Evolutionary conservation across 2,329 filamentous ascomycete genomes (phyloP).

Genomic region (Aspergillus costaricaensis): DNA sequence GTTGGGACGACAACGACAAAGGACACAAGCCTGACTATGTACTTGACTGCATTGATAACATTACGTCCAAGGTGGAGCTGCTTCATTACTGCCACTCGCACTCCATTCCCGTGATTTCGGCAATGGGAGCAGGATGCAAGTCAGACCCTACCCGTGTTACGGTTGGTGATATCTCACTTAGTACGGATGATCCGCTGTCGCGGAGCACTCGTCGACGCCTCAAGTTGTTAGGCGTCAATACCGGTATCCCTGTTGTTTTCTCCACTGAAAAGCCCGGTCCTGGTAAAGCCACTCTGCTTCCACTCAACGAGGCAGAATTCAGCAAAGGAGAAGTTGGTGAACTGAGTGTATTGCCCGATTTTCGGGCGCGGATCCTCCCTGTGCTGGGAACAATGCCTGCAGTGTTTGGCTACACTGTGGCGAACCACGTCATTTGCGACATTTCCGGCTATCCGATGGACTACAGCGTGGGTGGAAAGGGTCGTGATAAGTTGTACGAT

Average conservation of each 20-base stretch:
- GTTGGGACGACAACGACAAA: constrained; percentile 46
- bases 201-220: constrained; percentile 78
- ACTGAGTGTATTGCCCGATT: constrained; percentile 85
- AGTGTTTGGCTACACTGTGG: constrained; percentile 86
- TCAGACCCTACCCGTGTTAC: constrained; percentile 80
- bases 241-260: constrained; percentile 88
- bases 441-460: constrained; percentile 76
- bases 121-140: constrained; percentile 96
- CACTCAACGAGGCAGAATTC: constrained; percentile 84
- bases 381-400: constrained; percentile 97
- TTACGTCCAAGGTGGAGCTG: constrained; percentile 90
- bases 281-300: constrained; percentile 86
- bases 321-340: constrained; percentile 82
- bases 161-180: constrained; percentile 86
- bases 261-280: constrained; percentile 87
- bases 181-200: constrained; percentile 85
- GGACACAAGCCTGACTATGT: constrained; percentile 73
- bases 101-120: constrained; percentile 79
- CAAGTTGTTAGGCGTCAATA: constrained; percentile 73
- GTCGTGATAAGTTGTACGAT: constrained; percentile 89
- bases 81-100: constrained; percentile 83
- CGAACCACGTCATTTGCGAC: constrained; percentile 87
- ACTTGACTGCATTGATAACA: constrained; percentile 98
- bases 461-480: constrained; percentile 79
- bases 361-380: constrained; percentile 89